Evolutionary conservation across 441 rosid species (phyloP).

Genomic region (Rhodomyrtus psidioides): DNA sequence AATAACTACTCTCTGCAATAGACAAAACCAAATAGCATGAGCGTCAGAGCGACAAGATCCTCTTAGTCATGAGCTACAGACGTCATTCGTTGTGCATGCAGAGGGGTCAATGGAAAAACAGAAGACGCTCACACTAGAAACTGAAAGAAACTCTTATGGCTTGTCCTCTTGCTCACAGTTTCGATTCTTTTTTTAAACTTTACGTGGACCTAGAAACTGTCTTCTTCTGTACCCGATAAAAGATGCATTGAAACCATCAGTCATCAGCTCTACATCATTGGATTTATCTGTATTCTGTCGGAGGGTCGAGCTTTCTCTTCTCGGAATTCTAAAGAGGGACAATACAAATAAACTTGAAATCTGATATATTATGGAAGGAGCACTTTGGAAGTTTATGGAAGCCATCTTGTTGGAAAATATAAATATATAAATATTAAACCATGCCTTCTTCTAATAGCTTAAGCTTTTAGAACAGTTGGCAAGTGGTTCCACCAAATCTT

Average conservation of each 20-base stretch:
- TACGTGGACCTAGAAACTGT: not conserved
- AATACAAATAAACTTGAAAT: not conserved
- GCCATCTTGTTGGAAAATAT: no score
- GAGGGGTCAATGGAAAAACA: conserved; percentile 15
- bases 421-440: no score
- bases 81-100: not conserved
- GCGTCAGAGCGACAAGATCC: not conserved
- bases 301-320: conserved; percentile 48
- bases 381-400: not conserved
- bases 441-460: no score
- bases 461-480: no score
- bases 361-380: not conserved
- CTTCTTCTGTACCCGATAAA: not conserved
- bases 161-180: conserved; percentile 26
- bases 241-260: not conserved
- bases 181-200: conserved; percentile 19
- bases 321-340: conserved; percentile 24
- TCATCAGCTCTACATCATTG: not conserved
- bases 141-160: conserved; percentile 38
- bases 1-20: not conserved
- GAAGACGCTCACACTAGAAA: conserved; percentile 38
- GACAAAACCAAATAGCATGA: not conserved
- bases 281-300: conserved; percentile 32
- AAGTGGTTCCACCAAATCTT: no score
- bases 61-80: not conserved